Evolutionary conservation across 164 flowering plant species (phyloP), one percentile per base, ranked within the genome.

Genomic region (Echeveria elegans): DNA sequence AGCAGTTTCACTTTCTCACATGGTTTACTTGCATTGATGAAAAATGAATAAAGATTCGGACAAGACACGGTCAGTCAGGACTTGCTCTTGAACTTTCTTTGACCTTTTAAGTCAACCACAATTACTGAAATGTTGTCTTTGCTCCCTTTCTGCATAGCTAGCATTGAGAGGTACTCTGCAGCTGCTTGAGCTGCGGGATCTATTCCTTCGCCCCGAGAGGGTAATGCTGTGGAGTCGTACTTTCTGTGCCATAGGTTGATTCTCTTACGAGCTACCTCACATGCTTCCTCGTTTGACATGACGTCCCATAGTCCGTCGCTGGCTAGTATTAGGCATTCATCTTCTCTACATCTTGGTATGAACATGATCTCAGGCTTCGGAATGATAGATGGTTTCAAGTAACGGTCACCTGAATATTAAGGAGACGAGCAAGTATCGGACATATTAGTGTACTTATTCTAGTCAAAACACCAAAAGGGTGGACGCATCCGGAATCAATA

Each of bases 61-160:
- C 23, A 5, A n/a, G 8, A n/a, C 72, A 31, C 19, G 11, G 3
- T 16, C 37, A 34, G 16, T 43, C 76, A 43, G n/a, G 74, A n/a
- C 65, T 72, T 76, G 68, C 37, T 71, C 74, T 72, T 78, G 24
- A 76, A 72, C 63, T 86, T 88, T 81, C 95, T 79, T 32, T 79
- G 88, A 65, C 86, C 77, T 77, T 91, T 91, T 75, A 89, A 72
- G 69, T 91, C 97, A 68, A 89, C 85, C 34, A 89, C 93, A 53
- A 91, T 78, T 29, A 91, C 84, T 6, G 87, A 78, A 65, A 86
- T 85, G 76, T 91, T 91, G 70, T 91, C 97, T 66, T 80, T 82
- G 76, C 90, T 89, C 23, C 92, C 95, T 72, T 80, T 86, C 34
- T 86, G 93, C 43, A 83, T 78, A 63, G 97, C 97, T 21, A 83